Evolutionary conservation across 345 rosid species (phyloP), one percentile per base, ranked within the genome.

Genomic region (Erucastrum elatum): DNA sequence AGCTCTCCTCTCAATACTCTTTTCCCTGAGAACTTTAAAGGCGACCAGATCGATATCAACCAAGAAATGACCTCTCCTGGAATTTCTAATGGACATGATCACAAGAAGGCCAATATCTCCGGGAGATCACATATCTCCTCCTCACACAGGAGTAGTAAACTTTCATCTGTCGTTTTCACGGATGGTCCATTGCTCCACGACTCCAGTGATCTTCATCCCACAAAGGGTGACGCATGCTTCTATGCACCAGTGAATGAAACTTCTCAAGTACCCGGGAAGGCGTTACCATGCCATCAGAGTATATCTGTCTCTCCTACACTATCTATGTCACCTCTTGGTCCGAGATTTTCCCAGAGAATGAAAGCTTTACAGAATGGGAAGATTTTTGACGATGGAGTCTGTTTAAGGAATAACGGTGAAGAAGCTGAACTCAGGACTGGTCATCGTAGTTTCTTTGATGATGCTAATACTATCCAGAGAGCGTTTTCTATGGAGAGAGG

Each of bases 321-420:
- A 59, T 87, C 97, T 15, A 76, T 87, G 69, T 94, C 98, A 64
- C 98, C 98, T 62, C 91, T 94, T 29, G 97, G 97, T 62, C 97
- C 94, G 62, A 91, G 84, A 75, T 84, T 84, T 76, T 75, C 82
- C 4, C 91, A 83, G 77, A 88, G 89, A 84, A 73, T 82, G 34
- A 84, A 86, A 66, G 35, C 82, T 71, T 49, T 66, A 6, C 87
- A 76, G 80, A 11, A 60, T 77, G 76, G 74, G 68, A 82, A 77
- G 75, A 72, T 82, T 27, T 68, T 61, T 27, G 84, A 72, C 75
- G 66, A 83, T 70, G 56, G 70, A 35, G 70, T 63, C 27, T 62
- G 61, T 83, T 6, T 84, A 30, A 82, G 72, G 58, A 68, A 84
- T 66, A 74, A 72, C 61, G 39, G 76, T 58, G 51, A 82, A 67